These are phyloP conservation scores for Acer campestre DNA, from an alignment of 345 rosid genomes.

Conservation along the genomic window DNA sequence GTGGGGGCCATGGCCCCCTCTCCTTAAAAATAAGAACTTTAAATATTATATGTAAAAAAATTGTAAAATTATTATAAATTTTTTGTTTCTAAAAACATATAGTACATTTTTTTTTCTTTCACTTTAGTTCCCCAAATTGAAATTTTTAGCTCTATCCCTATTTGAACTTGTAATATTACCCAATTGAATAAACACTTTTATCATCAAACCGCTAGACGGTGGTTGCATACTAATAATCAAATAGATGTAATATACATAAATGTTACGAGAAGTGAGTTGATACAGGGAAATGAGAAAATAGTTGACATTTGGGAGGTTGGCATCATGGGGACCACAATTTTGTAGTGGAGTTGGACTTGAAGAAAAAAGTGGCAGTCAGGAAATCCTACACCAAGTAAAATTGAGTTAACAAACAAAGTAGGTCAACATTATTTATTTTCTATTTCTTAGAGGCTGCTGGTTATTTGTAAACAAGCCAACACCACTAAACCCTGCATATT, in stretches of 20 bases:
- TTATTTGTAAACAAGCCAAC: slow-evolving; percentile 15
- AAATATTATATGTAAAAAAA: too few species aligned
- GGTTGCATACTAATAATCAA: background rate
- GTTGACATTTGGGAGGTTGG: slow-evolving; percentile 8
- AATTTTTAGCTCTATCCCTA: too few species aligned
- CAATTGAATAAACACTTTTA: too few species aligned
- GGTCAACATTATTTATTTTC: slow-evolving; percentile 15
- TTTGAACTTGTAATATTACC: too few species aligned
- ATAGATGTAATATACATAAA: background rate
- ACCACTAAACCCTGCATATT: slow-evolving; percentile 5
- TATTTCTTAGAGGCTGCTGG: slow-evolving; percentile 8
- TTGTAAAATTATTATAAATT: too few species aligned
- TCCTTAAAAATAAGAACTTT: too few species aligned
- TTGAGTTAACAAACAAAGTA: background rate
- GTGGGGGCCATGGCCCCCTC: too few species aligned
- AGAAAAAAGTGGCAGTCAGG: slow-evolving; percentile 5
- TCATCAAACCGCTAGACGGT: too few species aligned
- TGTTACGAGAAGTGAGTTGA: background rate
- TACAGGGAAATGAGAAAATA: too few species aligned
- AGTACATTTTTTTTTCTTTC: too few species aligned
- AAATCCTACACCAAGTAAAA: slow-evolving; percentile 9
- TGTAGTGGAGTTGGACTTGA: slow-evolving; percentile 16
- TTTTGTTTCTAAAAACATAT: too few species aligned
- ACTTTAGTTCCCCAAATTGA: too few species aligned
- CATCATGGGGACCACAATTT: slow-evolving; percentile 7